A percentile compares a stretch with the other conserved stretches of the same genome.
These are phyloP conservation scores for Piper longum DNA, from an alignment of 164 flowering plant species.

Conservation along the genomic window DNA sequence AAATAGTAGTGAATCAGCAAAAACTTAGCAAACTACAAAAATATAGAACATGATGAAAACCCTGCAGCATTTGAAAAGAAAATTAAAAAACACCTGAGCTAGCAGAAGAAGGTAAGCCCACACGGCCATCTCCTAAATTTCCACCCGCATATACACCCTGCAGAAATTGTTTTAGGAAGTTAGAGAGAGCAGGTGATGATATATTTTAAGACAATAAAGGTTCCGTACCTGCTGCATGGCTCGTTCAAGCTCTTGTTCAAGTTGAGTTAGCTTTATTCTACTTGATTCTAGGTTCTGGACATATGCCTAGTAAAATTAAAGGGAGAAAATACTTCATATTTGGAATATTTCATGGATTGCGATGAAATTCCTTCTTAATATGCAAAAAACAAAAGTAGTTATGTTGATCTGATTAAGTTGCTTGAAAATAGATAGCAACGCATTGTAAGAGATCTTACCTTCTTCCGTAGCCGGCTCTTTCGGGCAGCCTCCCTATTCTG, in stretches of 20 bases:
- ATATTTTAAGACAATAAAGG: too few species aligned
- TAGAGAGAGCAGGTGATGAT: not conserved
- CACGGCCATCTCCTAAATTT: slow-evolving; percentile 31
- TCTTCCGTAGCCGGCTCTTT: slow-evolving; percentile 91
- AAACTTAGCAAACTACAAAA: not conserved
- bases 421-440: not conserved
- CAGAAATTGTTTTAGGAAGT: slow-evolving; percentile 2
- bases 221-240: slow-evolving; percentile 61
- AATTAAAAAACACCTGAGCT: slow-evolving; percentile 48
- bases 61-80: not conserved
- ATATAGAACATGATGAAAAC: not conserved
- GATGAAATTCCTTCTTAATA: too few species aligned
- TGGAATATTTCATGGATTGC: not conserved
- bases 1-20: not conserved
- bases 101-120: slow-evolving; percentile 33
- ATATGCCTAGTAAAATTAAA: slow-evolving; percentile 51
- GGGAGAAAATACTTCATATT: not conserved
- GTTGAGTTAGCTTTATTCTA: slow-evolving; percentile 59
- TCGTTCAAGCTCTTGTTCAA: slow-evolving; percentile 84
- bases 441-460: slow-evolving; percentile 28
- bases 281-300: slow-evolving; percentile 86
- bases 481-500: slow-evolving; percentile 99
- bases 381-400: not conserved
- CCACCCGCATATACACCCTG: slow-evolving; percentile 56
- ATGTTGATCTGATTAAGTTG: not conserved